A percentile compares a stretch with the other conserved stretches of the same genome.
Evolutionary conservation across 805 yeast species (phyloP).

Genomic region (Barnettozyma wickerhamii): DNA sequence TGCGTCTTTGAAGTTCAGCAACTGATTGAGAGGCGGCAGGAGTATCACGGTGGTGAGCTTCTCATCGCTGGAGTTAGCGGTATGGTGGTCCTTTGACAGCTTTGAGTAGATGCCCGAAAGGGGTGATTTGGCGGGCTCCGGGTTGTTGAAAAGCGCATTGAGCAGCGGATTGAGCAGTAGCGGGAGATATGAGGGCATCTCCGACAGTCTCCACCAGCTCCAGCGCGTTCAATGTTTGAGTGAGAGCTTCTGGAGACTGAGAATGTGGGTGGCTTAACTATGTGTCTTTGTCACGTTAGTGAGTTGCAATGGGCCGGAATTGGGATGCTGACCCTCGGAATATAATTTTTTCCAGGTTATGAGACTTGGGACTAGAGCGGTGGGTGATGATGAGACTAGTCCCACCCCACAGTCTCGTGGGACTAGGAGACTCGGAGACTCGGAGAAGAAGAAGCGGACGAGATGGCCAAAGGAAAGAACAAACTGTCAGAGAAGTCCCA

Average conservation of each 20-base stretch:
- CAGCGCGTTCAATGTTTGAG: no score
- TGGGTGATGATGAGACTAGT: no score
- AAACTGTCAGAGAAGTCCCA: conserved; percentile 43
- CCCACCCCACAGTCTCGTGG: no score
- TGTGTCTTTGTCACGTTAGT: no score
- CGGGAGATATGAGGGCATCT: conserved; percentile 44
- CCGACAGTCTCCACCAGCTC: no score
- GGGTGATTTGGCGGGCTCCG: conserved; percentile 43
- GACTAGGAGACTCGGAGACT: not conserved
- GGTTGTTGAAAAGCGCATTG: conserved; percentile 64
- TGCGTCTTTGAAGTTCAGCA: conserved; percentile 37
- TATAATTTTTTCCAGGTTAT: no score
- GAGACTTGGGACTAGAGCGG: no score
- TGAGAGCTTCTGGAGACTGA: no score
- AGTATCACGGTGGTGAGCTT: conserved; percentile 49
- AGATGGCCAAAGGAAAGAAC: conserved; percentile 40
- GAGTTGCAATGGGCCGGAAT: no score
- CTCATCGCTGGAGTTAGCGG: conserved; percentile 8
- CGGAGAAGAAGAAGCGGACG: not conserved
- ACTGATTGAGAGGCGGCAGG: conserved; percentile 55
- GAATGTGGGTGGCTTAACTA: no score
- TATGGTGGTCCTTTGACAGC: conserved; percentile 24
- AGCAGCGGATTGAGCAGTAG: conserved; percentile 57
- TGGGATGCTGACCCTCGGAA: no score
- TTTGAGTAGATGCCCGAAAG: conserved; percentile 42